Base-by-base conservation (phyloP, 257 asterid genomes). In the Rehmannia glutinosa region DNA sequence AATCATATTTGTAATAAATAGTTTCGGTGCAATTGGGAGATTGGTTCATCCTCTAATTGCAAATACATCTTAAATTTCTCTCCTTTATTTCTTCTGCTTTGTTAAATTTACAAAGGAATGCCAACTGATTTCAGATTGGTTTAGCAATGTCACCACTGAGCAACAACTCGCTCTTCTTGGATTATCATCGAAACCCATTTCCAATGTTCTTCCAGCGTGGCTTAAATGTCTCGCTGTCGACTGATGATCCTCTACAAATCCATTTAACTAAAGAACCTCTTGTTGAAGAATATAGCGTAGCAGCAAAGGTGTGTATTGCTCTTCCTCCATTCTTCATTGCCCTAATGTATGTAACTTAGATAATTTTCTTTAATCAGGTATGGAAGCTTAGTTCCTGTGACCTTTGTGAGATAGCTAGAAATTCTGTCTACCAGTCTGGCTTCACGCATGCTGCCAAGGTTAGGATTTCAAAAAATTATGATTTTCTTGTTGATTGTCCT, bases 361-460 rank as follows among this genome's bases (percentile, higher is more conserved):
- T 41, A 1, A 50, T 57, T 13, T 24, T 70, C 28, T 47, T 32
- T 60, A 6, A 74, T 60, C 84, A 90, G 98, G 97, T 92, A 28
- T 92, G 98, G 98, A 92, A 92, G 84, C 89, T 90, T 52, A 92
- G 97, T 73, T 84, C 97, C 8, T 92, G 98, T 66, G 98, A 92
- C 80, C 95, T 92, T 6, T 87, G 98, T 52, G 98, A 92, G 93
- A 82, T 92, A 68, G 98, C 98, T 23, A 78, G 96, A 70, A 82
- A 92, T 73, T 92, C 98, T 25, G 96, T 92, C 66, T 92, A 92
- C 69, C 98, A 92, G 62, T 92, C 98, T 62, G 98, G 98, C 61
- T 92, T 92, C 70, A 43, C 87, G 21, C 97, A 92, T 71, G 75
- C 82, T 19, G 88, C 91, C 58, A 92, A 92, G 98, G 98, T 92